Conservation (phyloP, 495 filamentous ascomycete species). For the Aspergillus leporis region DNA sequence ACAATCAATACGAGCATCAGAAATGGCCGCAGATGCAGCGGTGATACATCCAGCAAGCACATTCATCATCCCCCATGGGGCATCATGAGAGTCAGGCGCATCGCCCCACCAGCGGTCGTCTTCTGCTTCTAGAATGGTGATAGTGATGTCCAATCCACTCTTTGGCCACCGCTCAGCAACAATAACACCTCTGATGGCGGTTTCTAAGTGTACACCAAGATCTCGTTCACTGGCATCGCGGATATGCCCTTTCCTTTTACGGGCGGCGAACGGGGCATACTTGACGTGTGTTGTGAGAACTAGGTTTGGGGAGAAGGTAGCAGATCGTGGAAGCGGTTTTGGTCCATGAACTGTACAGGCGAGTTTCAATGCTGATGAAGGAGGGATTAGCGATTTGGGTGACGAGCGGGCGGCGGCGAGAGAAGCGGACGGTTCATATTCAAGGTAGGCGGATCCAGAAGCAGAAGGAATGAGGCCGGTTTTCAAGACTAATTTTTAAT, state of each 20-base stretch:
- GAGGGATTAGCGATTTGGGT: conserved; percentile 46
- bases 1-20: conserved; percentile 94
- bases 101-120: conserved; percentile 66
- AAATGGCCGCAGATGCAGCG: conserved; percentile 90
- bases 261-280: conserved; percentile 90
- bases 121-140: conserved; percentile 92
- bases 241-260: conserved; percentile 78
- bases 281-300: conserved; percentile 91
- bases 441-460: conserved; percentile 90
- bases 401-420: conserved; percentile 49
- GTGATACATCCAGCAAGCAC: conserved; percentile 91
- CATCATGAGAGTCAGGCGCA: conserved; percentile 45
- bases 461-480: conserved; percentile 92
- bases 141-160: conserved; percentile 86
- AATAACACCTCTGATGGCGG: conserved; percentile 82
- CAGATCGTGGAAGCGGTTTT: conserved; percentile 83
- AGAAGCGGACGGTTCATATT: conserved; percentile 66
- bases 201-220: conserved; percentile 86
- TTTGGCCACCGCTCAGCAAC: conserved; percentile 96
- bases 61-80: conserved; percentile 80
- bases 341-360: conserved; percentile 92
- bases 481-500: conserved; percentile 68
- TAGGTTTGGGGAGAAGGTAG: conserved; percentile 85
- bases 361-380: conserved; percentile 74
- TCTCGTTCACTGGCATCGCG: conserved; percentile 86